Conservation (phyloP, 1,284 basidiomycete genomes). For the Austroboletus olivaceoglutinosus region DNA sequence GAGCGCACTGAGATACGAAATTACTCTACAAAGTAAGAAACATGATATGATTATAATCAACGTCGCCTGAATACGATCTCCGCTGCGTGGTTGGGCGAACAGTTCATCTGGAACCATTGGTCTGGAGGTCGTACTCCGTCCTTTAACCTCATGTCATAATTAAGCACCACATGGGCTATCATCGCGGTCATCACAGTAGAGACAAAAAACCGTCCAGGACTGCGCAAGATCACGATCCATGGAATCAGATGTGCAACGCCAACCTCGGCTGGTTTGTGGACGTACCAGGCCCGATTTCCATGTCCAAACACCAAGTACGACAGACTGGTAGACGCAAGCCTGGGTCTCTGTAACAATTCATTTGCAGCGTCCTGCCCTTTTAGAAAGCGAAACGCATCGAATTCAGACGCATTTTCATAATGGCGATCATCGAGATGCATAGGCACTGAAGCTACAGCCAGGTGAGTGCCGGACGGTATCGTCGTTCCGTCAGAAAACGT, state of each 20-base stretch:
- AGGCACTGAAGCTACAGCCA: constrained; percentile 33
- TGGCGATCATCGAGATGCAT: constrained; percentile 37
- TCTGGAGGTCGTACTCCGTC: constrained; percentile 39
- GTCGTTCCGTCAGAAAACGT: constrained; percentile 44
- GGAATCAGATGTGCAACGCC: constrained; percentile 2
- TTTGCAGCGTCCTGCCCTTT: constrained; percentile 17
- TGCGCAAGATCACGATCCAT: constrained; percentile 11
- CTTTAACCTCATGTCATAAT: constrained; percentile 37
- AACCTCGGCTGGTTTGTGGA: not conserved
- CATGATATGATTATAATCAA: constrained; percentile 8
- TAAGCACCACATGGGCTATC: constrained; percentile 37
- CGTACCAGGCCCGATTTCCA: constrained; percentile 45
- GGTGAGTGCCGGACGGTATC: constrained; percentile 37
- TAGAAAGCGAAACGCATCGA: constrained; percentile 41
- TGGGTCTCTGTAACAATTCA: constrained; percentile 18
- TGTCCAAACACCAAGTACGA: constrained; percentile 42
- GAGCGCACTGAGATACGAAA: constrained; percentile 5
- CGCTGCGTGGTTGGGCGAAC: constrained; percentile 28
- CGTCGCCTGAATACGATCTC: constrained; percentile 35
- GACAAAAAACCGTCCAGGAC: constrained; percentile 41
- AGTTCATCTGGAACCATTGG: constrained; percentile 37
- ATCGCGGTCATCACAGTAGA: constrained; percentile 35
- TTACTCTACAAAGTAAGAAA: constrained; percentile 13
- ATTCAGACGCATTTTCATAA: constrained; percentile 34
- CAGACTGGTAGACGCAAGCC: constrained; percentile 33